Percentiles rank a stretch among this genome's conserved stretches.
Evolutionary conservation across 257 asterid species (phyloP).

Genomic region (Plantago major): DNA sequence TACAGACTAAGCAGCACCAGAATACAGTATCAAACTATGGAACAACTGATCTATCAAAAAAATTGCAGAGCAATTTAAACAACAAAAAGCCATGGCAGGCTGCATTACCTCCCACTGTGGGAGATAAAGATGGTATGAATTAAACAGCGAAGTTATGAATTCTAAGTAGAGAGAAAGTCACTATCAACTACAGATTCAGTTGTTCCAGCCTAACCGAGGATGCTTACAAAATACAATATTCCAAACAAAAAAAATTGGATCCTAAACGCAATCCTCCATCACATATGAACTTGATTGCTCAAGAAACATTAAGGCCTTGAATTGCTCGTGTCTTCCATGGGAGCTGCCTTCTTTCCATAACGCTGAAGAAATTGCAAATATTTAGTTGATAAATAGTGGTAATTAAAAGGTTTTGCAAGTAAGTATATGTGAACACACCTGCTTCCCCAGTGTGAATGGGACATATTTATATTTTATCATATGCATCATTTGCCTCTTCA

Average conservation of each 20-base stretch:
- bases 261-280: conserved; percentile 32
- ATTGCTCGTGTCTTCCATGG: conserved; percentile 49
- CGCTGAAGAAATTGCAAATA: conserved; percentile 52
- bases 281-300: conserved; percentile 28
- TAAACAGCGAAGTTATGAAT: neutral
- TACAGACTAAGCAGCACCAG: neutral
- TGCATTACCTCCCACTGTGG: neutral
- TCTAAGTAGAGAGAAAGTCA: neutral
- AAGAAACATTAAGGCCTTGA: conserved; percentile 48
- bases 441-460: conserved; percentile 93
- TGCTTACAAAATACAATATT: conserved; percentile 27
- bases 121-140: neutral
- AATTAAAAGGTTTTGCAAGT: neutral
- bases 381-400: conserved; percentile 5
- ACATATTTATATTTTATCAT: conserved; percentile 90
- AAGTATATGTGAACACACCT: conserved; percentile 43
- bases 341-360: conserved; percentile 69
- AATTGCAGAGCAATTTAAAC: neutral
- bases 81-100: neutral
- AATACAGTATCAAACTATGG: neutral
- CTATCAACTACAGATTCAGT: neutral
- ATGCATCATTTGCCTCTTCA: conserved; percentile 99
- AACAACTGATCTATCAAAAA: conserved; percentile 8
- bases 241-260: conserved; percentile 20
- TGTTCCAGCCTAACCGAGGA: conserved; percentile 5